Percentiles rank a stretch among this genome's conserved stretches.
These are phyloP conservation scores for Starmerella sp. DNA, from an alignment of 805 yeast species.

Conservation along the genomic window DNA sequence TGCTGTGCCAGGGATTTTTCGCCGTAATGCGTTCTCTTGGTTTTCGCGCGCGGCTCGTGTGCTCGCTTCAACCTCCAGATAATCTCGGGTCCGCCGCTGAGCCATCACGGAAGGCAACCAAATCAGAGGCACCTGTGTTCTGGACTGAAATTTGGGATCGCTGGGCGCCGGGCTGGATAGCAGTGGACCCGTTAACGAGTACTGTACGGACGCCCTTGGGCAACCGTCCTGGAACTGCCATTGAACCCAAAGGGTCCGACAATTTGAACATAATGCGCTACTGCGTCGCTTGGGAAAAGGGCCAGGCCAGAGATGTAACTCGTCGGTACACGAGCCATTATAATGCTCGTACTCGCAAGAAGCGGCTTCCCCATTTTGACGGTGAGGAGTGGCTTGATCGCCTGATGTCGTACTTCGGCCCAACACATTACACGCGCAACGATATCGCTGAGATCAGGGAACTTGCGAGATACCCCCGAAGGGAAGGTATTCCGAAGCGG, in stretches of 20 bases:
- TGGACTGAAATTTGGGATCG: slow-evolving; percentile 95
- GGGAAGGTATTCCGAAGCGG: slow-evolving; percentile 82
- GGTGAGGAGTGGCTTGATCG: slow-evolving; percentile 43
- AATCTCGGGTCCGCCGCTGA: slow-evolving; percentile 24
- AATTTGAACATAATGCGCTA: slow-evolving; percentile 52
- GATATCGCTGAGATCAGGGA: slow-evolving; percentile 43
- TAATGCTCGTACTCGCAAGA: slow-evolving; percentile 65
- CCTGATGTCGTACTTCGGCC: slow-evolving; percentile 31
- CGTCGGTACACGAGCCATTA: slow-evolving; percentile 61
- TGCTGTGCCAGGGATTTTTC: slow-evolving; percentile 81
- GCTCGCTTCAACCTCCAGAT: slow-evolving; percentile 86
- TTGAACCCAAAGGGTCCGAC: slow-evolving; percentile 65
- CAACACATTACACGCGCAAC: slow-evolving; percentile 27
- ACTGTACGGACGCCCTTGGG: slow-evolving; percentile 47
- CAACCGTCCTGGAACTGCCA: slow-evolving; percentile 37
- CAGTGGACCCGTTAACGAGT: slow-evolving; percentile 64
- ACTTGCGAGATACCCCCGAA: slow-evolving; percentile 47
- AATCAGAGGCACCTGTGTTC: slow-evolving; percentile 45
- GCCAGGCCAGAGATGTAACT: slow-evolving; percentile 74
- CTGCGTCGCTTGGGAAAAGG: slow-evolving; percentile 62
- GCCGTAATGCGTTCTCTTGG: slow-evolving; percentile 60
- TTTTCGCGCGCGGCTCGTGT: slow-evolving; percentile 60
- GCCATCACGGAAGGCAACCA: slow-evolving; percentile 5
- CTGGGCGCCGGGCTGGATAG: slow-evolving; percentile 61
- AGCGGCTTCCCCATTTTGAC: slow-evolving; percentile 44